Conservation (phyloP, 352 stramenopile species). For the Saprolegnia diclina region DNA sequence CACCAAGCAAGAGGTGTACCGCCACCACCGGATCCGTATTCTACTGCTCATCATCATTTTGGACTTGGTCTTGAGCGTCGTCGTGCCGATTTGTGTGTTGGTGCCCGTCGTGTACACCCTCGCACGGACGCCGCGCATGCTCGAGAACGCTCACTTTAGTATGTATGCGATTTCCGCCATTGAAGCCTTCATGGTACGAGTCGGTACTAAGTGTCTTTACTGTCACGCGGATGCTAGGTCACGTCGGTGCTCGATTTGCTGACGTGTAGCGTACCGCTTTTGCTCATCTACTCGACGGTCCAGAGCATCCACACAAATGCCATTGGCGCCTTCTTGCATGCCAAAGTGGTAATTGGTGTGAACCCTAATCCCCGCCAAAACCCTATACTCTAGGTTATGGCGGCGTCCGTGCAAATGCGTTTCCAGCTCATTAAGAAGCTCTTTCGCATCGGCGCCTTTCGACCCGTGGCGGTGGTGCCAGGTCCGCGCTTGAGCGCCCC, state of each 20-base stretch:
- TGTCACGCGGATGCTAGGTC: not conserved
- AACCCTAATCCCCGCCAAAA: not conserved
- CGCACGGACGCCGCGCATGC: not conserved
- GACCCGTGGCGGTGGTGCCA: not conserved
- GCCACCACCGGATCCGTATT: not conserved
- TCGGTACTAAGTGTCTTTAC: too few relatives aligned
- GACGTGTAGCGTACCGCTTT: not conserved
- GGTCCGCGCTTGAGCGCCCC: too few relatives aligned
- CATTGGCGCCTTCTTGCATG: not conserved
- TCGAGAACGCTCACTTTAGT: not conserved
- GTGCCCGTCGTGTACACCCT: slow-evolving; percentile 8
- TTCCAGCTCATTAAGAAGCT: not conserved
- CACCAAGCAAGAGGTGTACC: not conserved
- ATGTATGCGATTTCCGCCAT: slow-evolving; percentile 3
- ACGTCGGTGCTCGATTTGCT: slow-evolving; percentile 4
- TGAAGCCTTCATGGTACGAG: slow-evolving; percentile 9
- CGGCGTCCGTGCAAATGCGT: not conserved
- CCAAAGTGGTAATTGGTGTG: not conserved
- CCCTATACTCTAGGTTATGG: not conserved
- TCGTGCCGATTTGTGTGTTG: not conserved
- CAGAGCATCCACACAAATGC: slow-evolving; percentile 2
- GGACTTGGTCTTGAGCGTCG: slow-evolving; percentile 4
- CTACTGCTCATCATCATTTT: slow-evolving; percentile 6
- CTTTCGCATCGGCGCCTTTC: not conserved
- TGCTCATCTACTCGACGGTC: not conserved